Conservation (phyloP, 345 rosid species). For the Schrenkiella parvula region DNA sequence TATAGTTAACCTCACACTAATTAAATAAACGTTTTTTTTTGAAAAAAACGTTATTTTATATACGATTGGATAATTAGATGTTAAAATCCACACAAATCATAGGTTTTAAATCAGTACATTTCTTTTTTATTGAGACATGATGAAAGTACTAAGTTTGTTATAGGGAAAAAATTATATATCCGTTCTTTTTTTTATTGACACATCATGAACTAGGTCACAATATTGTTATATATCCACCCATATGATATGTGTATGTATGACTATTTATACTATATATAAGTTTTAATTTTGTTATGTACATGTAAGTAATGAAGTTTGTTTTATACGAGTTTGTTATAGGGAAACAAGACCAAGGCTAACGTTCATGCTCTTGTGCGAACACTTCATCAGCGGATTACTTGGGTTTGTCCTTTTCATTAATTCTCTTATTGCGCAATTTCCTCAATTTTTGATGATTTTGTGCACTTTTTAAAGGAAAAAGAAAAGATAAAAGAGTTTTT, state of each 20-base stretch:
- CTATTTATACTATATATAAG: background rate
- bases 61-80: background rate
- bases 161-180: background rate
- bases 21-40: background rate
- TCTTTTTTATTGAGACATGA: background rate
- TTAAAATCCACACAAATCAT: background rate
- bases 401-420: conserved; percentile 44
- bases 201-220: background rate
- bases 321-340: conserved; percentile 40
- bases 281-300: background rate
- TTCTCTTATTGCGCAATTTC: background rate
- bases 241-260: background rate
- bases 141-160: background rate
- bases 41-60: background rate
- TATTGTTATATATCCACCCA: background rate
- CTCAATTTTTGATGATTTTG: background rate
- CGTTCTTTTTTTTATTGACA: background rate
- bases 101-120: background rate
- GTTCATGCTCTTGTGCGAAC: conserved; percentile 38
- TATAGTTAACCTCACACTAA: background rate
- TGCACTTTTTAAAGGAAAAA: background rate
- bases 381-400: conserved; percentile 60
- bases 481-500: background rate
- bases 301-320: background rate
- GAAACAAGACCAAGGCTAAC: conserved; percentile 53